Evolutionary conservation across 108 stramenopile species (phyloP).

Genomic region (Cyclostephanos tholiformis): DNA sequence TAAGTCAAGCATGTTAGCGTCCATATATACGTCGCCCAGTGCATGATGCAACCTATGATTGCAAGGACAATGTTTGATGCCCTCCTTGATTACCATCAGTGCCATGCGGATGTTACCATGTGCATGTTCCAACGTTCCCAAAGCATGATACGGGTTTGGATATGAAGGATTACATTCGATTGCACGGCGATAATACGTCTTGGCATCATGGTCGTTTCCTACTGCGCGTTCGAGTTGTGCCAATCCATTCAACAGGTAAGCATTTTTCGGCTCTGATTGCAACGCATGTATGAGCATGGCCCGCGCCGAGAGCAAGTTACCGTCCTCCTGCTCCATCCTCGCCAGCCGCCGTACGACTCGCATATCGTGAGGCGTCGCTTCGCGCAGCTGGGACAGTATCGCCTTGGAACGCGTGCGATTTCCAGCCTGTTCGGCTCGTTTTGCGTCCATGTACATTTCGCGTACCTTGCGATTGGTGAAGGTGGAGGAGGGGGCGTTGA

Average conservation of each 20-base stretch:
- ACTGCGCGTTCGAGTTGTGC: constrained; percentile 56
- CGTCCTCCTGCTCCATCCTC: constrained; percentile 68
- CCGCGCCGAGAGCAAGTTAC: constrained; percentile 51
- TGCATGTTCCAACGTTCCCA: constrained; percentile 68
- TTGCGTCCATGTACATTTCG: constrained; percentile 72
- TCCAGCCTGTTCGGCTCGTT: constrained; percentile 73
- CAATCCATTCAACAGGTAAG: constrained; percentile 72
- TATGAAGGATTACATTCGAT: constrained; percentile 62
- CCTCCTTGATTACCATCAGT: constrained; percentile 63
- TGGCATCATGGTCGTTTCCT: constrained; percentile 45
- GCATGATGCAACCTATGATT: constrained; percentile 86
- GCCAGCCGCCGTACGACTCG: constrained; percentile 75
- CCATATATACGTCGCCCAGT: constrained; percentile 75
- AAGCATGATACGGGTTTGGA: constrained; percentile 80
- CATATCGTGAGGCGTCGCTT: constrained; percentile 69
- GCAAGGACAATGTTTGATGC: constrained; percentile 61
- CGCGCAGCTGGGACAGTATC: constrained; percentile 50
- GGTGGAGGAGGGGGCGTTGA: constrained; percentile 57
- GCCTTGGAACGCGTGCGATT: constrained; percentile 52
- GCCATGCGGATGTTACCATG: constrained; percentile 70
- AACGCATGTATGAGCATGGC: constrained; percentile 56
- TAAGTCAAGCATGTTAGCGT: constrained; percentile 70
- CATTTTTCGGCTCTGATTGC: constrained; percentile 48
- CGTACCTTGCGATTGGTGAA: constrained; percentile 65
- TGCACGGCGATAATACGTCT: constrained; percentile 52